Conservation (phyloP, 441 rosid species). For the Eruca vesicaria region DNA sequence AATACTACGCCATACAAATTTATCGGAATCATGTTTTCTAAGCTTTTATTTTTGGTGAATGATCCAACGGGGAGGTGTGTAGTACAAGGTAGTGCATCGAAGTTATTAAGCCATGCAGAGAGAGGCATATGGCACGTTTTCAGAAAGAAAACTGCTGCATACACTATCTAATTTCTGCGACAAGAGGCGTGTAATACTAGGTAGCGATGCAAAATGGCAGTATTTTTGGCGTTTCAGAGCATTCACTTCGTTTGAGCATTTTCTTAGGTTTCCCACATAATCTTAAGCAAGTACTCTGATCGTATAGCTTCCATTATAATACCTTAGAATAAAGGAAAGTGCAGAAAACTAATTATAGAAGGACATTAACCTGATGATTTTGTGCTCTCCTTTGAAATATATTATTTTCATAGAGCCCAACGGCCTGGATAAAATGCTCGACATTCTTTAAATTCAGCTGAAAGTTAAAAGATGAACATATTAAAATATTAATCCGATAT, state of each 20-base stretch:
- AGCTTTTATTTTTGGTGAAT: conserved; percentile 3
- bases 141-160: neutral
- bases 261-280: neutral
- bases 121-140: conserved; percentile 5
- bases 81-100: neutral
- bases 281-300: neutral
- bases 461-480: conserved; percentile 8
- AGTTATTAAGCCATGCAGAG: neutral
- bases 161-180: neutral
- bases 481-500: conserved; percentile 8
- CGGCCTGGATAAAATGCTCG: conserved; percentile 87
- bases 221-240: neutral
- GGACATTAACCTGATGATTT: conserved; percentile 60
- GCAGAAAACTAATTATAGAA: neutral
- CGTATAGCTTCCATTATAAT: conserved; percentile 2
- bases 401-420: conserved; percentile 80
- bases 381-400: conserved; percentile 89
- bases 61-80: neutral
- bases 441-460: conserved; percentile 78
- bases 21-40: conserved; percentile 8
- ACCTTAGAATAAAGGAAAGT: neutral
- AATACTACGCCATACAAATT: conserved; percentile 10
- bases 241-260: neutral
- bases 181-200: neutral
- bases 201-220: neutral